Base-by-base conservation (phyloP, 768 basidiomycete genomes). In the Rickenella mellea region DNA sequence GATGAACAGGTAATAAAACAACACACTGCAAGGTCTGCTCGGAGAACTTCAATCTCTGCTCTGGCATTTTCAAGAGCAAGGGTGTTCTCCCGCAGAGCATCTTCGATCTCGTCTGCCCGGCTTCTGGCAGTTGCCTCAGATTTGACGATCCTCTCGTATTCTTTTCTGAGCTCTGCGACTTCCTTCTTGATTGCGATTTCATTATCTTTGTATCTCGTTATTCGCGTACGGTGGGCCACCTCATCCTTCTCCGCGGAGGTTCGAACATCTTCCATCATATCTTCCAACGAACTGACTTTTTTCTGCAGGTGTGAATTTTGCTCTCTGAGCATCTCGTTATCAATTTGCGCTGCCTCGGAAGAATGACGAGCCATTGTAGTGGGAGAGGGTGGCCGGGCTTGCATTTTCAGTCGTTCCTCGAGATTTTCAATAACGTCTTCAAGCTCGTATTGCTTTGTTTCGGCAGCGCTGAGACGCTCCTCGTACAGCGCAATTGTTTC, bases 401-500 rank as follows among this genome's bases (percentile, higher is more conserved):
- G 52, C 21, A 49, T 49, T 22, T 55, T 63, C 26, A 63, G 58
- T 47, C 71, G 68, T 22, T 72, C 71, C 53, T 89, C 80, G 6
- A 89, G 64, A 0, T 64, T 54, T 9, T 72, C 62, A 39, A 85
- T 65, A 26, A 67, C 70, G 36, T 77, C 72, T 52, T 93, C 87
- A 46, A 85, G 67, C 51, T 93, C 89, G 51, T 88, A 87, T 33
- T 83, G 75, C 48, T 75, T 72, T 11, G 67, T 66, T 51, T 92
- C 85, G 17, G 78, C 73, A 1, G 69, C 69, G 44, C 76, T 83
- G 5, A 94, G 67, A 27, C 82, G 78, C 55, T 92, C 89, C 64
- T 99, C 94, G 55, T 98, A 97, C 9, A 96, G 70, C 15, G 88
- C 87, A 45, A 96, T 96, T 0, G 92, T 90, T 77, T 91, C 89